Evolutionary conservation across 768 basidiomycete genomes (phyloP).

Genomic region (Cystobasidium ongulense): DNA sequence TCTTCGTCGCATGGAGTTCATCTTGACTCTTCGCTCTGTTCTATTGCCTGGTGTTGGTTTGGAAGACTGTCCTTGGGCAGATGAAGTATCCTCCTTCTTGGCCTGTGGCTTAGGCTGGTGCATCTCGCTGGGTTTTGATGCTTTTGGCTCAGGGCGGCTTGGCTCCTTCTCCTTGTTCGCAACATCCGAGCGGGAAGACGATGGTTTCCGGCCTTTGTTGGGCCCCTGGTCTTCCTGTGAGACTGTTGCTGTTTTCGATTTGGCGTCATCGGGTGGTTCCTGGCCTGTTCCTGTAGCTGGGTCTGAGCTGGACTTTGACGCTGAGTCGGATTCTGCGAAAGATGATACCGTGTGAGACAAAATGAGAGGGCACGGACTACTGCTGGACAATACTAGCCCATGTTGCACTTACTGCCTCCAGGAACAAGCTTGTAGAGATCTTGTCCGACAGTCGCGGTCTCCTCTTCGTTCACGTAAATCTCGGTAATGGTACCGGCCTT

Average conservation of each 20-base stretch:
- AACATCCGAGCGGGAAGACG: conserved; percentile 36
- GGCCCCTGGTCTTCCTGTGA: conserved; percentile 31
- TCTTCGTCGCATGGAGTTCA: conserved; percentile 95
- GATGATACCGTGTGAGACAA: background rate
- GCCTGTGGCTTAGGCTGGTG: conserved; percentile 34
- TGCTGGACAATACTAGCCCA: background rate
- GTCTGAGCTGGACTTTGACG: conserved; percentile 33
- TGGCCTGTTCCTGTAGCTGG: conserved; percentile 45
- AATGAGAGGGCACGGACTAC: background rate
- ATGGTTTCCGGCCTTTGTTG: conserved; percentile 24
- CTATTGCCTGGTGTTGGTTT: conserved; percentile 41
- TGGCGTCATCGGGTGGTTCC: conserved; percentile 43
- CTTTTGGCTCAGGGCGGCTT: conserved; percentile 36
- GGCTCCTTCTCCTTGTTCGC: conserved; percentile 43
- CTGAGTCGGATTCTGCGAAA: background rate
- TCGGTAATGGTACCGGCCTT: conserved; percentile 77
- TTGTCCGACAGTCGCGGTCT: conserved; percentile 88
- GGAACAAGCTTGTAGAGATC: conserved; percentile 85
- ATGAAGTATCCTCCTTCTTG: conserved; percentile 44
- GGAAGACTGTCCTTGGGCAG: conserved; percentile 42
- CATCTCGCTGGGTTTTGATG: conserved; percentile 34
- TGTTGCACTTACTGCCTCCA: conserved; percentile 49
- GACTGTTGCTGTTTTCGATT: conserved; percentile 40
- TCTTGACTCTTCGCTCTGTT: conserved; percentile 58
- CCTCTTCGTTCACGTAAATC: conserved; percentile 78